A percentile compares a stretch with the other conserved stretches of the same genome.
phyloP scores from a whole-genome alignment of 495 filamentous ascomycete genomes.

The Trichoderma asperelloides region DNA sequence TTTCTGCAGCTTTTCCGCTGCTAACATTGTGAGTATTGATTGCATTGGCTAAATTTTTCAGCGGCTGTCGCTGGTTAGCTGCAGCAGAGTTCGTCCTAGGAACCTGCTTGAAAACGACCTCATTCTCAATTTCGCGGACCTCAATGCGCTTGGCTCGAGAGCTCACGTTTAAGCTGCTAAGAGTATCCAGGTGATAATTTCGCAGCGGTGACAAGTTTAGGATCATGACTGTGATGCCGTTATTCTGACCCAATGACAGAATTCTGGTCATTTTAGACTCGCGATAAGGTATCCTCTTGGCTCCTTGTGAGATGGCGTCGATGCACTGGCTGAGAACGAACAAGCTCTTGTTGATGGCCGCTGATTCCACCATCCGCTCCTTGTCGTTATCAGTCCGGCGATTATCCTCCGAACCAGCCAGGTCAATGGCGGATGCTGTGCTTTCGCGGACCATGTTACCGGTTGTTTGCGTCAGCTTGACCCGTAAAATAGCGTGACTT shows the following conservation, averaged over 20 bases:
- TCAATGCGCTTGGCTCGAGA: slow-evolving; percentile 96
- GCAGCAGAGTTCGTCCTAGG: slow-evolving; percentile 44
- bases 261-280: slow-evolving; percentile 98
- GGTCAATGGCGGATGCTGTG: slow-evolving; percentile 88
- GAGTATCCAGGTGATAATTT: slow-evolving; percentile 87
- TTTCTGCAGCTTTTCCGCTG: slow-evolving; percentile 31
- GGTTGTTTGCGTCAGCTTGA: slow-evolving; percentile 72
- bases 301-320: slow-evolving; percentile 69
- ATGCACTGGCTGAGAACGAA: slow-evolving; percentile 95
- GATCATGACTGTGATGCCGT: slow-evolving; percentile 93
- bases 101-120: slow-evolving; percentile 70
- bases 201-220: slow-evolving; percentile 80
- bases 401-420: slow-evolving; percentile 96
- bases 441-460: slow-evolving; percentile 63
- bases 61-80: slow-evolving; percentile 56
- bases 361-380: slow-evolving; percentile 88
- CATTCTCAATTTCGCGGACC: slow-evolving; percentile 87
- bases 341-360: slow-evolving; percentile 95
- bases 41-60: slow-evolving; percentile 60
- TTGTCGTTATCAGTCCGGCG: slow-evolving; percentile 89
- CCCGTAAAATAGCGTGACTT: slow-evolving; percentile 87
- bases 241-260: slow-evolving; percentile 85
- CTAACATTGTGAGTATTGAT: slow-evolving; percentile 49
- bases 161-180: slow-evolving; percentile 90
- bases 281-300: slow-evolving; percentile 77